A percentile compares a stretch with the other conserved stretches of the same genome.
Conservation (phyloP, 495 filamentous ascomycete genomes). For the Penicillium canescens region DNA sequence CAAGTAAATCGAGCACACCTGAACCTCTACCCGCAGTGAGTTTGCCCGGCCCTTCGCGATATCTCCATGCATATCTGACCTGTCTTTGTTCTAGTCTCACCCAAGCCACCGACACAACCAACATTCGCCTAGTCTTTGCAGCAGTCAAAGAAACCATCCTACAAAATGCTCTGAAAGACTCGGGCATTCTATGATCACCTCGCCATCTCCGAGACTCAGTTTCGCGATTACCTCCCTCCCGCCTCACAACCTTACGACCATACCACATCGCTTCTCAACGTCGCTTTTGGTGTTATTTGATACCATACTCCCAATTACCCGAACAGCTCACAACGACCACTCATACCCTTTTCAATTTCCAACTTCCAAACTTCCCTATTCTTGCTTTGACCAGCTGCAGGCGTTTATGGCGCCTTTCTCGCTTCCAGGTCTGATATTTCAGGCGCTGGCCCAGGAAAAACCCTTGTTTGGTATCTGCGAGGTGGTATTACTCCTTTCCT, state of each 20-base stretch:
- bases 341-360: slow-evolving; percentile 16
- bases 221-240: neutral
- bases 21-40: slow-evolving; percentile 97
- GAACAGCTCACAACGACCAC: slow-evolving; percentile 18
- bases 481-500: slow-evolving; percentile 5
- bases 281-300: slow-evolving; percentile 2
- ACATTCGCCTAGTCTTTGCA: slow-evolving; percentile 96
- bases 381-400: slow-evolving; percentile 33
- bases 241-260: slow-evolving; percentile 3
- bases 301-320: slow-evolving; percentile 10
- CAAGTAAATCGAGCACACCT: slow-evolving; percentile 96
- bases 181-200: slow-evolving; percentile 75
- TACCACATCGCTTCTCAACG: slow-evolving; percentile 1
- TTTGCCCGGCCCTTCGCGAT: slow-evolving; percentile 11
- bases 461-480: slow-evolving; percentile 17
- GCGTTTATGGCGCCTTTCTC: slow-evolving; percentile 35
- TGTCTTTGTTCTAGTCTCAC: slow-evolving; percentile 66
- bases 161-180: slow-evolving; percentile 97
- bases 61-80: slow-evolving; percentile 31
- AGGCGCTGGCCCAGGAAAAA: slow-evolving; percentile 31
- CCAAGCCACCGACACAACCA: slow-evolving; percentile 97
- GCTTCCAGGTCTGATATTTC: slow-evolving; percentile 26
- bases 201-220: slow-evolving; percentile 4
- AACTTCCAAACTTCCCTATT: slow-evolving; percentile 16
- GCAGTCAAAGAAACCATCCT: slow-evolving; percentile 98